phyloP scores from a whole-genome alignment of 768 basidiomycete genomes.

The Pisolithus marmoratus region DNA sequence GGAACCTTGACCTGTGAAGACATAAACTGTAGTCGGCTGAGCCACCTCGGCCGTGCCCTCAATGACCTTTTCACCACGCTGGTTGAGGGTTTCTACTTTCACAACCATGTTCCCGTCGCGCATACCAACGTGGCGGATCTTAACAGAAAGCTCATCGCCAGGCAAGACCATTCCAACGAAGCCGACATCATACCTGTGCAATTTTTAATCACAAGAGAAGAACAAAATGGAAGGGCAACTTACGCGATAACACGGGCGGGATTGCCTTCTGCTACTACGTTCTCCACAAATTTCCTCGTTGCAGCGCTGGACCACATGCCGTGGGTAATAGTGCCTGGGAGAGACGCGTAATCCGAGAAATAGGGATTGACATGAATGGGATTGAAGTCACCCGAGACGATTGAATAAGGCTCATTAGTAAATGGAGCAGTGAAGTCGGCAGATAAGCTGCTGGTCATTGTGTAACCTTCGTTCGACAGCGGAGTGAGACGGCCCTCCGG shows the following conservation, averaged over 20 bases:
- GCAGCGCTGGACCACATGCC: slow-evolving; percentile 97
- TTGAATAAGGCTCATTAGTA: slow-evolving; percentile 94
- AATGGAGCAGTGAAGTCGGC: slow-evolving; percentile 77
- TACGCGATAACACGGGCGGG: slow-evolving; percentile 87
- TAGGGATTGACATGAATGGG: slow-evolving; percentile 99
- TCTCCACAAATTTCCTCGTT: slow-evolving; percentile 88
- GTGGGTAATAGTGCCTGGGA: slow-evolving; percentile 96
- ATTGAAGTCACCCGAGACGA: slow-evolving; percentile 96
- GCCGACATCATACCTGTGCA: slow-evolving; percentile 76
- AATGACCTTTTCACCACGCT: slow-evolving; percentile 84
- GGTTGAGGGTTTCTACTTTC: slow-evolving; percentile 80
- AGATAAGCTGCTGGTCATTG: slow-evolving; percentile 58
- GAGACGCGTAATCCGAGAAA: slow-evolving; percentile 88
- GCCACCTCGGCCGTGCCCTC: slow-evolving; percentile 90
- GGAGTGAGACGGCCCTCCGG: slow-evolving; percentile 72
- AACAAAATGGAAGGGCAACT: slow-evolving; percentile 27
- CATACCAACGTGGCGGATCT: slow-evolving; percentile 88
- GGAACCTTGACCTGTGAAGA: slow-evolving; percentile 98
- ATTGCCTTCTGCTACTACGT: slow-evolving; percentile 85
- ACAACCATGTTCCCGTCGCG: slow-evolving; percentile 90
- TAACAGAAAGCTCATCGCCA: slow-evolving; percentile 79
- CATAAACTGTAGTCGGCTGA: slow-evolving; percentile 89
- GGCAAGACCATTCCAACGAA: slow-evolving; percentile 98
- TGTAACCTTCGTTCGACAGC: slow-evolving; percentile 83
- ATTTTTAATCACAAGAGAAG: slow-evolving; percentile 1